Evolutionary conservation across 2,329 filamentous ascomycete species (phyloP).

Genomic region (Aureobasidium mangrovei): DNA sequence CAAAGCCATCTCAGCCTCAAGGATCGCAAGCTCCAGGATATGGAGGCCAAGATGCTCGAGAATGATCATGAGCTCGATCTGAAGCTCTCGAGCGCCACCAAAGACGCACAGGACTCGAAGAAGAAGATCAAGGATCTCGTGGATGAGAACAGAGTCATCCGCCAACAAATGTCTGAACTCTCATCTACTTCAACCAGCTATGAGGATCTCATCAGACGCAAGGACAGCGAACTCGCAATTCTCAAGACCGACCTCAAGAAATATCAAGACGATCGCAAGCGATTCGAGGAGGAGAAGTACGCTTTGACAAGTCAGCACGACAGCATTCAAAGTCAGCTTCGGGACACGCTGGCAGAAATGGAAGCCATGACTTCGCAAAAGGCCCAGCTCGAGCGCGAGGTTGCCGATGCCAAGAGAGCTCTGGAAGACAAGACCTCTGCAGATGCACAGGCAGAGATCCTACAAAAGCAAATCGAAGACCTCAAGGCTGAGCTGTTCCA

Average conservation of each 20-base stretch:
- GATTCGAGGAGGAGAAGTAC: constrained; percentile 70
- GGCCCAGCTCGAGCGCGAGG: constrained; percentile 76
- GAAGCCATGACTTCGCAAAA: constrained; percentile 81
- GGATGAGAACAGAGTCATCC: constrained; percentile 72
- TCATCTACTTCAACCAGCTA: constrained; percentile 90
- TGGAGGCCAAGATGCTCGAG: constrained; percentile 75
- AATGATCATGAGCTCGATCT: constrained; percentile 83
- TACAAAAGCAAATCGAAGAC: constrained; percentile 80
- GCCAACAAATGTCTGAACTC: constrained; percentile 76
- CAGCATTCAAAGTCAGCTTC: constrained; percentile 63
- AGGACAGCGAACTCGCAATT: constrained; percentile 85
- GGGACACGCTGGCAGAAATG: constrained; percentile 78
- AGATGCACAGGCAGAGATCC: constrained; percentile 76
- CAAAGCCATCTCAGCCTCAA: constrained; percentile 83
- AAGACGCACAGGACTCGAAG: constrained; percentile 67
- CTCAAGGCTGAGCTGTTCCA: constrained; percentile 79
- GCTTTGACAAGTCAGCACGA: constrained; percentile 67
- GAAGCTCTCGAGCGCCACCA: constrained; percentile 67
- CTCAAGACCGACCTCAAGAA: constrained; percentile 78
- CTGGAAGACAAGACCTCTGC: constrained; percentile 84
- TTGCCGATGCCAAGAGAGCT: constrained; percentile 74
- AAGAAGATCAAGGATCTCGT: constrained; percentile 66
- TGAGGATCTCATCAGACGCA: constrained; percentile 84
- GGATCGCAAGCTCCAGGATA: constrained; percentile 78
- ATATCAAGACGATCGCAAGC: constrained; percentile 69